These are phyloP conservation scores for Penicillium cataractarum DNA, from an alignment of 495 filamentous ascomycete species.

Conservation along the genomic window DNA sequence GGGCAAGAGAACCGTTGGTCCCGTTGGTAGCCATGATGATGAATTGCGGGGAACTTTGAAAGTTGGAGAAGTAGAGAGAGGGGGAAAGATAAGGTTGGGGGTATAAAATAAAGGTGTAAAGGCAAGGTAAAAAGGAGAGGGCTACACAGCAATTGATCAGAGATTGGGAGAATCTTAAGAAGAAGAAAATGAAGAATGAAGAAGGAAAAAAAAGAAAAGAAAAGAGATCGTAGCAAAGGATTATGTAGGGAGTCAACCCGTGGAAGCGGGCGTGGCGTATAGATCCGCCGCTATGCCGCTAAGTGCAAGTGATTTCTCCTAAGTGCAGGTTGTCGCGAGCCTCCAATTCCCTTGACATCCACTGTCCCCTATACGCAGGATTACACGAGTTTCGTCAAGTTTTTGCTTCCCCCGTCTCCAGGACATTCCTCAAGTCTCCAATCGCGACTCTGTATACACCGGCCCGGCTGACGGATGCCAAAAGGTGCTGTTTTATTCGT, in stretches of 20 bases:
- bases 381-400: slow-evolving; percentile 25
- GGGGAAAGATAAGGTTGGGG: slow-evolving; percentile 9
- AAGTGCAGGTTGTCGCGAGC: slow-evolving; percentile 66
- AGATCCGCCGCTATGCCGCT: slow-evolving; percentile 31
- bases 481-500: background rate
- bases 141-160: background rate
- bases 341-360: slow-evolving; percentile 22
- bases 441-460: slow-evolving; percentile 6
- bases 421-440: slow-evolving; percentile 7
- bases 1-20: slow-evolving; percentile 40
- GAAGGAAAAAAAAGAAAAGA: slow-evolving; percentile 21
- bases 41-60: slow-evolving; percentile 21
- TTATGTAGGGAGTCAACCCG: slow-evolving; percentile 20
- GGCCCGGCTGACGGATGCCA: slow-evolving; percentile 8
- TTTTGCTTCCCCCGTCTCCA: slow-evolving; percentile 6
- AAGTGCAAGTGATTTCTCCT: slow-evolving; percentile 55
- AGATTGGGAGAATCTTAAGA: background rate
- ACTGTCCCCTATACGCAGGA: slow-evolving; percentile 46
- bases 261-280: slow-evolving; percentile 23
- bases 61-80: slow-evolving; percentile 7
- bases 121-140: background rate
- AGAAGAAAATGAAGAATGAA: slow-evolving; percentile 6
- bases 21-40: slow-evolving; percentile 48
- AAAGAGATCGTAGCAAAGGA: slow-evolving; percentile 14
- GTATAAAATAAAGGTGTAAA: background rate